Conservation (phyloP, 257 asterid species). For the Solanum chiquidenum region DNA sequence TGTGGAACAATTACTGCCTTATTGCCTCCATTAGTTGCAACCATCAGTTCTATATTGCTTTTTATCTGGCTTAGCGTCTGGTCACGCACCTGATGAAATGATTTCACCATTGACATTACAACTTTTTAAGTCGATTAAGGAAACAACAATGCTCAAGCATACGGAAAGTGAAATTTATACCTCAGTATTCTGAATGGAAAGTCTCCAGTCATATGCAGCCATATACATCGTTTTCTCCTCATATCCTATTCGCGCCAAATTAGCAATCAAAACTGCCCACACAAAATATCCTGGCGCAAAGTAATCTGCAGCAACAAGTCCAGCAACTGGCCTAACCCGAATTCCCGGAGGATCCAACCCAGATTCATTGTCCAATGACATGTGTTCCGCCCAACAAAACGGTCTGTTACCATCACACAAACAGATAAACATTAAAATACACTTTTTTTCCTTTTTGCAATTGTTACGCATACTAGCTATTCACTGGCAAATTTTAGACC, state of each 20-base stretch:
- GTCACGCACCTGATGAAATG: conserved; percentile 58
- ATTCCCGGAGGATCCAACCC: conserved; percentile 90
- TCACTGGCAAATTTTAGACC: background rate
- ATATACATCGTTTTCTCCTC: conserved; percentile 93
- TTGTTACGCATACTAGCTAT: background rate
- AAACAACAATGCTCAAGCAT: background rate
- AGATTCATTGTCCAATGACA: conserved; percentile 87
- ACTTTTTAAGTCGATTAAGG: background rate
- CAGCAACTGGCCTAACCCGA: conserved; percentile 80
- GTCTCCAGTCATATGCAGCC: conserved; percentile 99
- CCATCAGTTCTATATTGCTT: conserved; percentile 72
- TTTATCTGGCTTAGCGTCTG: conserved; percentile 64
- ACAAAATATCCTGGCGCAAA: conserved; percentile 94
- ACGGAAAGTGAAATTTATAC: conserved; percentile 8
- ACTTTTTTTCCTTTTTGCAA: background rate
- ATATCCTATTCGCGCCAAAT: conserved; percentile 80
- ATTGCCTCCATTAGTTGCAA: conserved; percentile 62
- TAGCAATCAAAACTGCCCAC: conserved; percentile 93
- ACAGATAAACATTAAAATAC: background rate
- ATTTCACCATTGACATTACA: background rate
- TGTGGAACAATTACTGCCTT: conserved; percentile 82
- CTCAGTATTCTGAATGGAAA: conserved; percentile 94
- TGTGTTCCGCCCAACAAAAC: conserved; percentile 91
- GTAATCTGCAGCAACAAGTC: conserved; percentile 98
- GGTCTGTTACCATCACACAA: conserved; percentile 43